These are phyloP conservation scores for Deinandra increscens DNA, from an alignment of 129 eudicot genomes.

Conservation along the genomic window DNA sequence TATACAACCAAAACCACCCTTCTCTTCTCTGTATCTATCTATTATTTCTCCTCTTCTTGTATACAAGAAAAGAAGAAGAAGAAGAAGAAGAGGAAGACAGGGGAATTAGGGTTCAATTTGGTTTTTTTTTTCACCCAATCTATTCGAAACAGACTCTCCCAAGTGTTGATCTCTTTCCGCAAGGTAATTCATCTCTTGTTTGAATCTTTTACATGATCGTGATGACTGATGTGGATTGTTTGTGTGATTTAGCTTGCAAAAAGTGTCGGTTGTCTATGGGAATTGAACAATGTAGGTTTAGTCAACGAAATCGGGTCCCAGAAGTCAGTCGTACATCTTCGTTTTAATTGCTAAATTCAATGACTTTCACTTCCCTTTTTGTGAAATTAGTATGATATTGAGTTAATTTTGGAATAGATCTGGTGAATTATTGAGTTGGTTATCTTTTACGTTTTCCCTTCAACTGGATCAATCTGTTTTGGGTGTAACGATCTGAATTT, in stretches of 20 bases:
- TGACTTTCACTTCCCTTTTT: conserved; percentile 1
- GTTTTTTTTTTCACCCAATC: too few species aligned
- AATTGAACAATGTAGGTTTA: conserved; percentile 29
- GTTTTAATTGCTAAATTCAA: background rate
- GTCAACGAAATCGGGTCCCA: background rate
- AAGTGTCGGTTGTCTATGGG: conserved; percentile 12
- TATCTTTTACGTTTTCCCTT: background rate
- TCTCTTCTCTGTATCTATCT: too few species aligned
- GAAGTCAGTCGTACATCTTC: background rate
- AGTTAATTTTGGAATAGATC: conserved; percentile 19
- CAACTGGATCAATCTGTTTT: background rate
- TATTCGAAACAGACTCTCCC: background rate
- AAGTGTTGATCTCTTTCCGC: conserved; percentile 9
- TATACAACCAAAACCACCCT: background rate
- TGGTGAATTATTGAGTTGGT: conserved; percentile 25
- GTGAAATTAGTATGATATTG: conserved; percentile 15
- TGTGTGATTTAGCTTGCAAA: background rate
- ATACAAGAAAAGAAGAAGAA: too few species aligned
- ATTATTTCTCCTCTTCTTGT: too few species aligned
- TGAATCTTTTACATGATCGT: background rate
- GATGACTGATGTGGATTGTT: background rate
- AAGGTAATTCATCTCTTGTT: conserved; percentile 28
- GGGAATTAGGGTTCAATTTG: conserved; percentile 22
- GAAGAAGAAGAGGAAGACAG: too few species aligned
- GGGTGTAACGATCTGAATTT: background rate